A percentile compares a stretch with the other conserved stretches of the same genome.
Conservation (phyloP, 129 eudicot species). For the Escallonia herrerae region DNA sequence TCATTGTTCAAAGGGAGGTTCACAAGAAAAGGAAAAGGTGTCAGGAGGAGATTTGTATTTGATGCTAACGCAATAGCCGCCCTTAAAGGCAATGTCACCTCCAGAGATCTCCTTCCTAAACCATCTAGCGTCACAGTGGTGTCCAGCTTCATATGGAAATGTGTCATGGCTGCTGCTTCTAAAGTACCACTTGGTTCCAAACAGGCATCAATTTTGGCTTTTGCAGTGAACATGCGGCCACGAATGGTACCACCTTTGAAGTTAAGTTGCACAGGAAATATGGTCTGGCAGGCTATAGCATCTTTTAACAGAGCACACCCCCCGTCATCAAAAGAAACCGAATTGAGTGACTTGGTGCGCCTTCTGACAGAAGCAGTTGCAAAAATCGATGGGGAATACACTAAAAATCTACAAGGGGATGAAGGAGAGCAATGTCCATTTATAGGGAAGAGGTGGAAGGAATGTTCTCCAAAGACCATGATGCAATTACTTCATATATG, state of each 20-base stretch:
- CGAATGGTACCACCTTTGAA: constrained; percentile 10
- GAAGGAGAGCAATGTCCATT: constrained; percentile 1
- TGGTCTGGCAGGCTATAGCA: background rate
- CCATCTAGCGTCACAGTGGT: constrained; percentile 21
- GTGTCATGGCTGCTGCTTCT: background rate
- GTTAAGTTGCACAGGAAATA: constrained; percentile 13
- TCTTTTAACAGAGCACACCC: background rate
- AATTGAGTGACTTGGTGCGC: background rate
- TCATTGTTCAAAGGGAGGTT: background rate
- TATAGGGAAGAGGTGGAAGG: background rate
- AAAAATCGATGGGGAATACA: background rate
- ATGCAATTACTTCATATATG: background rate
- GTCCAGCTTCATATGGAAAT: constrained; percentile 12
- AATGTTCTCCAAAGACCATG: background rate
- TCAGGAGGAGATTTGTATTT: constrained; percentile 21
- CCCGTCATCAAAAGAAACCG: background rate
- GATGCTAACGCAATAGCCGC: background rate
- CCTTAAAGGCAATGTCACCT: background rate
- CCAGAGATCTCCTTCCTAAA: background rate
- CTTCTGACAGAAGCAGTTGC: constrained; percentile 9
- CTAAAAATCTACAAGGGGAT: constrained; percentile 14
- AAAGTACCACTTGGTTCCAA: background rate
- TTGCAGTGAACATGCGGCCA: constrained; percentile 5
- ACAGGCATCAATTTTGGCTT: background rate
- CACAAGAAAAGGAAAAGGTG: constrained; percentile 1